Conservation (phyloP, 257 asterid genomes). For the Catharanthus roseus region DNA sequence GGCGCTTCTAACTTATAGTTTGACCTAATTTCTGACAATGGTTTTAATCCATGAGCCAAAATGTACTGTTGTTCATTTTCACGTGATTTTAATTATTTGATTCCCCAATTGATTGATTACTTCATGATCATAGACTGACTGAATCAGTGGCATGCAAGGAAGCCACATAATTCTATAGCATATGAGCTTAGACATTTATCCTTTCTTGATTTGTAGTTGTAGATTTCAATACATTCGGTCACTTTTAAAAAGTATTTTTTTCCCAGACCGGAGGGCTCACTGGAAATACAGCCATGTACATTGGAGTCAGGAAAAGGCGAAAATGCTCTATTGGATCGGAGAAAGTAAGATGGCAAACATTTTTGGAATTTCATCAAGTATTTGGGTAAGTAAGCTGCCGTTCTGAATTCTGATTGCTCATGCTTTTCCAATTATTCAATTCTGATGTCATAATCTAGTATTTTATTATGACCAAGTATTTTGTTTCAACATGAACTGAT, state of each 20-base stretch:
- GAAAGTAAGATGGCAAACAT: slow-evolving; percentile 50
- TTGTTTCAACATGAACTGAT: neutral
- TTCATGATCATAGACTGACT: neutral
- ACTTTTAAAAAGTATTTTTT: slow-evolving; percentile 8
- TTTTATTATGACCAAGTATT: neutral
- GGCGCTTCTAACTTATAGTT: neutral
- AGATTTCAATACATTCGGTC: neutral
- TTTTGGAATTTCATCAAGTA: slow-evolving; percentile 75
- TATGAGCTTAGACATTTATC: neutral
- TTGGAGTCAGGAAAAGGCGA: slow-evolving; percentile 74
- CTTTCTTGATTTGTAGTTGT: neutral
- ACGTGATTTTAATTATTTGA: neutral
- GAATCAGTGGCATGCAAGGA: neutral
- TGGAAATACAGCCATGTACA: slow-evolving; percentile 38
- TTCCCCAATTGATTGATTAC: neutral
- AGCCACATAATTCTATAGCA: neutral
- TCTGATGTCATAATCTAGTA: neutral
- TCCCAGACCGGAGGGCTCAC: slow-evolving; percentile 63
- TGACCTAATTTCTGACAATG: neutral
- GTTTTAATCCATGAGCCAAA: neutral
- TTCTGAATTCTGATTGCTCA: neutral
- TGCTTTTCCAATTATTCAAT: neutral
- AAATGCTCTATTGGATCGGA: slow-evolving; percentile 64
- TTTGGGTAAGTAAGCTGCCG: slow-evolving; percentile 41
- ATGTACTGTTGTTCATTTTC: no score